Base-by-base conservation (phyloP, 2,329 filamentous ascomycete genomes). In the Clarireedia hainanense region DNA sequence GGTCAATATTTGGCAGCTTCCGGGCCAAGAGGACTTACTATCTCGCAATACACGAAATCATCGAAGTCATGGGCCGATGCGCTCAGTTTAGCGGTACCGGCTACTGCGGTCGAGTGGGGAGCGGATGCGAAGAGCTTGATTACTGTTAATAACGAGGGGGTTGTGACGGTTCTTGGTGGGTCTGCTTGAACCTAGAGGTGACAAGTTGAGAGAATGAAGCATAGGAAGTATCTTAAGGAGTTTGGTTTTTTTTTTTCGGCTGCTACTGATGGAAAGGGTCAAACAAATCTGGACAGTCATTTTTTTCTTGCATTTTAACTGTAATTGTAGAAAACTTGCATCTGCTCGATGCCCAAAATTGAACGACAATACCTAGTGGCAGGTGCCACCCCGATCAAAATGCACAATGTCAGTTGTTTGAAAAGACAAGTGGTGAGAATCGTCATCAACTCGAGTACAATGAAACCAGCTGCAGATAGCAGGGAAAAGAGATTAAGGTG, bases 1-100 rank as follows among this genome's bases (percentile, higher is more conserved):
- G 92, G 91, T 45, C 92, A 96, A 72, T 99, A 88, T 75, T 77
- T 99, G 52, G 88, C 91, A 26, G 87, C 88, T 12, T 88, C 83
- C 4, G 92, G 92, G 6, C 79, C 86, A 4, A 84, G 86, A 46
- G 91, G 91, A 27, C 75, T 96, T 47, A 89, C 88, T 5, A 89
- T 99, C 42, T 89, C 94, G 71, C 88, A 95, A 67, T 99, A 95
- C 72, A 80, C 81, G 60, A 99, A 97, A 79, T 77, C 84, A 52
- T 80, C 83, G 59, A 99, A 96, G 80, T 79, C 80, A 57, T 99
- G 94, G 94, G 87, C 84, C 46, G 91, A 96, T 75, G 86, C 88
- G 9, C 76, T 96, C 62, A 81, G 86, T 65, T 89, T 82, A 68
- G 88, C 86, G 2, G 80, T 90, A 24, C 80, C 87, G 15, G 86